These are phyloP conservation scores for Linnemannia hyalina DNA, from an alignment of 192 early-diverging fungal species.

Conservation along the genomic window DNA sequence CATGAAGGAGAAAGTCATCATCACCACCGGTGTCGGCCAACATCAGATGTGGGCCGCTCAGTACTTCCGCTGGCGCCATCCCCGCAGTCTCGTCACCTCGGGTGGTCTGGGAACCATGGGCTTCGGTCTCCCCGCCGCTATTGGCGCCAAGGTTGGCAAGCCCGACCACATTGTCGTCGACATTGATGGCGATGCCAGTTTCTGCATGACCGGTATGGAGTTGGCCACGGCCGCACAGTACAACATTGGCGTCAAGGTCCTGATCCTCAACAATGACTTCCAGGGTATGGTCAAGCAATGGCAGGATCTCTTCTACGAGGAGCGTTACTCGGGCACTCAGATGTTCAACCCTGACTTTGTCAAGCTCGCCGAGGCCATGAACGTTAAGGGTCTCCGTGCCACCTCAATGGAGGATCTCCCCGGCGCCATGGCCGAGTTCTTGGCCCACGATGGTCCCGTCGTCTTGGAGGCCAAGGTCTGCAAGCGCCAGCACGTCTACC, in stretches of 20 bases:
- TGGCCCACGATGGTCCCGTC: slow-evolving; percentile 88
- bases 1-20: slow-evolving; percentile 92
- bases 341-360: slow-evolving; percentile 99
- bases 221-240: slow-evolving; percentile 97
- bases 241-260: slow-evolving; percentile 96
- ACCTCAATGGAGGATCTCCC: slow-evolving; percentile 88
- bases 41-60: slow-evolving; percentile 99
- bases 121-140: slow-evolving; percentile 94
- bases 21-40: slow-evolving; percentile 97
- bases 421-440: slow-evolving; percentile 90
- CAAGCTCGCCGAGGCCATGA: slow-evolving; percentile 96
- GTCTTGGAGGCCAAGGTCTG: slow-evolving; percentile 92
- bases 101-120: slow-evolving; percentile 99
- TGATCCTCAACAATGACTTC: slow-evolving; percentile 99
- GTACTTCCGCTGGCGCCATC: slow-evolving; percentile 92
- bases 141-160: slow-evolving; percentile 96
- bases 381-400: slow-evolving; percentile 88
- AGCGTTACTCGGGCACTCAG: slow-evolving; percentile 92
- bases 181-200: slow-evolving; percentile 98
- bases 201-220: slow-evolving; percentile 99
- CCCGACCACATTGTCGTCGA: slow-evolving; percentile 97
- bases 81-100: slow-evolving; percentile 92
- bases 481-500: slow-evolving; percentile 95
- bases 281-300: slow-evolving; percentile 98
- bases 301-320: slow-evolving; percentile 98